Percentiles rank a stretch among this genome's conserved stretches.
Evolutionary conservation across 2,329 filamentous ascomycete genomes (phyloP).

Genomic region (Pochonia chlamydosporia): DNA sequence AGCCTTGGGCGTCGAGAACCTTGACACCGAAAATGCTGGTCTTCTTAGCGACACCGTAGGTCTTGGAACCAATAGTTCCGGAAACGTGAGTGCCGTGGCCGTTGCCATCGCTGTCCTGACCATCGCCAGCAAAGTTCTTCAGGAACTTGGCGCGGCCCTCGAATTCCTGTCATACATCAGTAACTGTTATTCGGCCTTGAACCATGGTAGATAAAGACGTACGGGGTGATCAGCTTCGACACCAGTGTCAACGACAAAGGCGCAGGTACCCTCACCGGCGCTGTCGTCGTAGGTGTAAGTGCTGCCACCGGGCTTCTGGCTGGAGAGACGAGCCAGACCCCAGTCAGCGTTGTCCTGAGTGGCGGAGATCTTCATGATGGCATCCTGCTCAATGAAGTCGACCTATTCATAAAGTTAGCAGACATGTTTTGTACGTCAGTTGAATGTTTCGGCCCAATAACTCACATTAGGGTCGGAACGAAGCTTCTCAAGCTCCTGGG

Average conservation of each 20-base stretch:
- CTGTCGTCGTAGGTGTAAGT: constrained; percentile 31
- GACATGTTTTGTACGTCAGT: too few relatives aligned
- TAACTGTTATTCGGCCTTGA: background rate
- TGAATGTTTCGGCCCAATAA: background rate
- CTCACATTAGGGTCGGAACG: constrained; percentile 19
- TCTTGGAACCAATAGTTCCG: constrained; percentile 36
- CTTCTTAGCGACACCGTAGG: constrained; percentile 41
- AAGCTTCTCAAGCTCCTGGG: constrained; percentile 19
- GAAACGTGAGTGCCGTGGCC: constrained; percentile 44
- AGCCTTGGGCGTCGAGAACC: constrained; percentile 33
- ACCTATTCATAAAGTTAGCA: constrained; percentile 8
- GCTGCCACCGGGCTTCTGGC: constrained; percentile 16
- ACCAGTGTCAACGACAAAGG: constrained; percentile 41
- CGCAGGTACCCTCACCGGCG: constrained; percentile 33
- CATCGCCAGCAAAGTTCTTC: constrained; percentile 29
- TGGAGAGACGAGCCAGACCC: constrained; percentile 34
- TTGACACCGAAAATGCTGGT: constrained; percentile 38
- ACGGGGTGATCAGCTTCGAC: constrained; percentile 29
- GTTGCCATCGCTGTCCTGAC: constrained; percentile 31
- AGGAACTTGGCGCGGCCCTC: constrained; percentile 35
- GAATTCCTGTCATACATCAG: constrained; percentile 24
- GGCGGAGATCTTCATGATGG: constrained; percentile 45
- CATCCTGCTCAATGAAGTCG: constrained; percentile 36
- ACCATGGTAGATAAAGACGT: constrained; percentile 14
- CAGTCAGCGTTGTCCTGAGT: constrained; percentile 33